Percentiles rank a stretch among this genome's conserved stretches.
Evolutionary conservation across 2,329 filamentous ascomycete genomes (phyloP).

Genomic region (Epichloe glyceriae): DNA sequence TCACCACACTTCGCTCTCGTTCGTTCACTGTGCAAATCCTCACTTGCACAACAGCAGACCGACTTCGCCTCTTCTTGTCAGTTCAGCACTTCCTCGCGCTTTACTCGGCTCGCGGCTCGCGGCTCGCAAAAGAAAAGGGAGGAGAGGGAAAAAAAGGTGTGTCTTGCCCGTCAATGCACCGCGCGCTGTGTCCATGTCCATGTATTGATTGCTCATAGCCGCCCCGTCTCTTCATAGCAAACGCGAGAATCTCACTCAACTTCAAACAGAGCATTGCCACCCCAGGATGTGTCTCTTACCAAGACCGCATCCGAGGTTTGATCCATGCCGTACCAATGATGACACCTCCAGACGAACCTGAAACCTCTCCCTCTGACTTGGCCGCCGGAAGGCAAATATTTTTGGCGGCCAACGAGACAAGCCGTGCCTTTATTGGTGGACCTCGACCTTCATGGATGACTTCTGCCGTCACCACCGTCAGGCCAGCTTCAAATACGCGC

Average conservation of each 20-base stretch:
- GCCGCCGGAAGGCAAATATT: neutral
- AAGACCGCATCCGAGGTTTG: neutral
- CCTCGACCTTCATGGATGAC: conserved; percentile 3
- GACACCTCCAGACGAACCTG: neutral
- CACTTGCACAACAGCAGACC: no score
- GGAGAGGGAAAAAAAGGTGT: neutral
- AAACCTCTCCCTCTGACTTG: neutral
- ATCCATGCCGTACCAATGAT: neutral
- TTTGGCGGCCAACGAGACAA: conserved; percentile 4
- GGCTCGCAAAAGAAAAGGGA: no score
- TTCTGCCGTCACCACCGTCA: neutral
- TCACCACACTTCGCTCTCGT: no score
- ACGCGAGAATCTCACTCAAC: neutral
- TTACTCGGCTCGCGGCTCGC: no score
- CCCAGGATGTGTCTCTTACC: neutral
- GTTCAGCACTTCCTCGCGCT: no score
- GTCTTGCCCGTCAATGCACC: neutral
- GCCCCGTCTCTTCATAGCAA: neutral
- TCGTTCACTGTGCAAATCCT: no score
- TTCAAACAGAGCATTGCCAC: neutral
- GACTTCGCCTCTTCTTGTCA: neutral
- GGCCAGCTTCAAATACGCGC: neutral
- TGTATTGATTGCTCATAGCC: neutral
- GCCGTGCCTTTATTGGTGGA: conserved; percentile 6
- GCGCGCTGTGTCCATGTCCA: neutral